Evolutionary conservation across 2,329 filamentous ascomycete species (phyloP), one percentile per base, ranked within the genome.

Genomic region (Karstenula rhodostoma): DNA sequence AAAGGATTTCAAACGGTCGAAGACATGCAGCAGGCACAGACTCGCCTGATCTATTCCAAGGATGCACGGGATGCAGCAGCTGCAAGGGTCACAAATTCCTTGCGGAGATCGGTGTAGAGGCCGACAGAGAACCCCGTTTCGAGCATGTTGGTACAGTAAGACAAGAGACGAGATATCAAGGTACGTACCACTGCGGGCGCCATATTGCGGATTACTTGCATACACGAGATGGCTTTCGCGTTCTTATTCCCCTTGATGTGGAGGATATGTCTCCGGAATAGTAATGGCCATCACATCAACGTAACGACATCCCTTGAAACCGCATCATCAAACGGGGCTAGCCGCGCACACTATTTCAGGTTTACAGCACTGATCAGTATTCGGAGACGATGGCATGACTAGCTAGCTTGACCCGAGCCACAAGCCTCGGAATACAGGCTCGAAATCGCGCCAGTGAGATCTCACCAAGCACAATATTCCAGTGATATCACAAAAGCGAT

Each of bases 401-500:
- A 51, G 48, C 48, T 51, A 40, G 48, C 48, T 33, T n/a, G 6
- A 37, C 48, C 48, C 32, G 9, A n/a, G 46, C 27, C 46, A n/a
- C 46, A 29, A 49, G 27, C 46, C 23, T 13, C 19, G 19, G 15
- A 13, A 8, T 10, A 32, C 8, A 23, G 32, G 32, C 27, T 15
- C 7, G 32, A 23, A 13, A 40, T 15, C 32, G 37, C 19, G 3
- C 10, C 32, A 37, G 10, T 22, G 10, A 44, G 42, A 13, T 4
- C 42, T 44, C 48, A 51, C 29, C 48, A 22, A 37, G 17, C 32
- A 37, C 5, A 6, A 51, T 9, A 6, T 6, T 6, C 8, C 51
- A 32, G 37, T 54, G 51, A 54, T 37, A 54, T 54, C 51, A 54
- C 37, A 54, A 54, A 27, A 54, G 51, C 51, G 51, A 37, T 54